A percentile compares a stretch with the other conserved stretches of the same genome.
Conservation (phyloP, 495 filamentous ascomycete species). For the Immersiella caudata region DNA sequence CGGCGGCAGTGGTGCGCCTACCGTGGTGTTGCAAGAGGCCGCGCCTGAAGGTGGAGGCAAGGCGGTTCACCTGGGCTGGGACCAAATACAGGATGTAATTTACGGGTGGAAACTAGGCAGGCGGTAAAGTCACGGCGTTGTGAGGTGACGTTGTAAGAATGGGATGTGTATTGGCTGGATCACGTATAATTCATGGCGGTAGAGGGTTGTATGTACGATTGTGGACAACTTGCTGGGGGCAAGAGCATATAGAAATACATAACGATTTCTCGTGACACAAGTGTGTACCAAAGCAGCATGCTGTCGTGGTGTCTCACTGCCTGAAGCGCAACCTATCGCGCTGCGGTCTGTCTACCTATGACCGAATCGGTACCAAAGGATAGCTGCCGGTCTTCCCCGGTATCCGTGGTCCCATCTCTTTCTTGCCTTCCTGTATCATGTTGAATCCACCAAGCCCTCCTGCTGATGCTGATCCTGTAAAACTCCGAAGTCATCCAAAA, state of each 20-base stretch:
- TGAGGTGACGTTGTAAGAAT: background rate
- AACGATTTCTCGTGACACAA: background rate
- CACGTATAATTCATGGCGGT: background rate
- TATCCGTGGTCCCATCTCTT: background rate
- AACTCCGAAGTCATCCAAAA: background rate
- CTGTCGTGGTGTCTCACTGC: background rate
- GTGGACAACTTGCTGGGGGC: background rate
- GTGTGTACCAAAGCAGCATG: background rate
- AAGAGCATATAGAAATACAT: background rate
- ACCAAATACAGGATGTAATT: conserved; percentile 84
- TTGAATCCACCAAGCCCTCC: background rate
- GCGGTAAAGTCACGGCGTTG: conserved; percentile 29
- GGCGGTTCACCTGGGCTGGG: conserved; percentile 70
- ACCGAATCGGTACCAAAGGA: background rate
- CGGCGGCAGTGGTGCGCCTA: conserved; percentile 83
- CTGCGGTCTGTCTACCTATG: background rate
- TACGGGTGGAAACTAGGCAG: conserved; percentile 79
- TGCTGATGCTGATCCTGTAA: background rate
- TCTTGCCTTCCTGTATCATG: background rate
- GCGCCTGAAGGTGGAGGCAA: conserved; percentile 44
- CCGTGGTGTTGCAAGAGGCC: conserved; percentile 91
- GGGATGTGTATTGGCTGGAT: background rate
- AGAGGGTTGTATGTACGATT: background rate
- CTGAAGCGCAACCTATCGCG: background rate
- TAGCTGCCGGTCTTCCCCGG: background rate